phyloP scores from a whole-genome alignment of 139 green algal species.

The Chlamydomonas eustigma region DNA sequence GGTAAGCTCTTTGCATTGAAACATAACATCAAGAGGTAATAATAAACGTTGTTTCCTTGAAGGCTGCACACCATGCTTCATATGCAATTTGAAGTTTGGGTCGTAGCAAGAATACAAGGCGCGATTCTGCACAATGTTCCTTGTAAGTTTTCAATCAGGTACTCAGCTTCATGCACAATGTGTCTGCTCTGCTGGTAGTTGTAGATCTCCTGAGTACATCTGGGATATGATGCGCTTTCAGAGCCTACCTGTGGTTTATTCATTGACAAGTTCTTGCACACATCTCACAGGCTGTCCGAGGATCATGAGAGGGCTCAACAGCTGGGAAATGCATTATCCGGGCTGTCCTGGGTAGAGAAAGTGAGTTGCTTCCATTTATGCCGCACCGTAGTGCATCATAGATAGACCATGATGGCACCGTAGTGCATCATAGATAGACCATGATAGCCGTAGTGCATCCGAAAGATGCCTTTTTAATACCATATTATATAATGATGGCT shows the following conservation, averaged over 20 bases:
- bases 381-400: no score
- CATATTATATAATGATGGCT: background rate
- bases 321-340: constrained; percentile 12
- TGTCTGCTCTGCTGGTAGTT: background rate
- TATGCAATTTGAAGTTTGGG: background rate
- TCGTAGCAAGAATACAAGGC: background rate
- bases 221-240: no score
- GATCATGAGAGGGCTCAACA: constrained; percentile 24
- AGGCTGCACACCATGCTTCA: background rate
- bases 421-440: no score
- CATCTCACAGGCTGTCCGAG: constrained; percentile 17
- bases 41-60: no score
- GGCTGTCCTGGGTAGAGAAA: constrained; percentile 15
- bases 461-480: no score
- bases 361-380: no score
- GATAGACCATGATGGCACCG: no score
- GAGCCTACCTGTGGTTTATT: no score
- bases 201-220: background rate
- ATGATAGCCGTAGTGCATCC: no score
- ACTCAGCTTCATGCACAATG: background rate
- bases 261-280: background rate
- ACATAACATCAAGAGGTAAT: constrained; percentile 34
- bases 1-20: constrained; percentile 34
- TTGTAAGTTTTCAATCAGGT: background rate
- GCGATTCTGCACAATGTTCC: background rate